A percentile compares a stretch with the other conserved stretches of the same genome.
phyloP scores from a whole-genome alignment of 2,329 filamentous ascomycete species.

The Stagonosporopsis tanaceti region DNA sequence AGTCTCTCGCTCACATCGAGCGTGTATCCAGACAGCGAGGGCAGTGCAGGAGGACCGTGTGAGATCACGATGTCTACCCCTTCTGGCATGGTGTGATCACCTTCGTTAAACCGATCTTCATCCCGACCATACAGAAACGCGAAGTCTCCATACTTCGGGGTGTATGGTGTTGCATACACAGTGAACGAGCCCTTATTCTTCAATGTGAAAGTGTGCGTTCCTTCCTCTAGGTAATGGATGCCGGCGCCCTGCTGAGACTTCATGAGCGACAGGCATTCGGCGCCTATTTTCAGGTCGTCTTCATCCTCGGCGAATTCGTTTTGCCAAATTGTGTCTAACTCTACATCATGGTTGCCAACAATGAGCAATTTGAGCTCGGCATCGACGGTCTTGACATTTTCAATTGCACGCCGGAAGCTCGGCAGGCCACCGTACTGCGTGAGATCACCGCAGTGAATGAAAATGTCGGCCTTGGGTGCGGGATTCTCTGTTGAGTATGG shows the following conservation, averaged over 20 bases:
- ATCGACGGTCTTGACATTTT: constrained; percentile 55
- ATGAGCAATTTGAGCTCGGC: constrained; percentile 67
- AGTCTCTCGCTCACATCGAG: constrained; percentile 54
- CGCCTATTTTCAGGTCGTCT: constrained; percentile 39
- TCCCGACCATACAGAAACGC: constrained; percentile 18
- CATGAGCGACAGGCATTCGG: constrained; percentile 16
- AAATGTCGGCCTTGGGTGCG: constrained; percentile 55
- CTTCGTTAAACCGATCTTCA: constrained; percentile 23
- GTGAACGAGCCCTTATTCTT: constrained; percentile 56
- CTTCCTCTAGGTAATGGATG: constrained; percentile 63
- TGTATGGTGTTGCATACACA: constrained; percentile 61
- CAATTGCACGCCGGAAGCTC: constrained; percentile 56
- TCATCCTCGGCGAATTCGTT: constrained; percentile 8
- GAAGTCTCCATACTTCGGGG: constrained; percentile 40
- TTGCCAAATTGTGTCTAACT: constrained; percentile 55
- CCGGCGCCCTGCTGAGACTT: constrained; percentile 35
- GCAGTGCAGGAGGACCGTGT: constrained; percentile 61
- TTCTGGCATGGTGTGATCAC: constrained; percentile 23
- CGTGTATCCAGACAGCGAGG: constrained; percentile 40
- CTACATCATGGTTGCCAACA: constrained; percentile 67
- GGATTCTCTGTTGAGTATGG: background rate
- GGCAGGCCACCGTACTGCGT: constrained; percentile 56
- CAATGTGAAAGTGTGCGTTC: constrained; percentile 55
- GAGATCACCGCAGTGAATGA: constrained; percentile 65
- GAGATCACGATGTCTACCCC: constrained; percentile 66